Evolutionary conservation across 306 rosid species (phyloP), one percentile per base, ranked within the genome.

Genomic region (Quillaja saponaria): DNA sequence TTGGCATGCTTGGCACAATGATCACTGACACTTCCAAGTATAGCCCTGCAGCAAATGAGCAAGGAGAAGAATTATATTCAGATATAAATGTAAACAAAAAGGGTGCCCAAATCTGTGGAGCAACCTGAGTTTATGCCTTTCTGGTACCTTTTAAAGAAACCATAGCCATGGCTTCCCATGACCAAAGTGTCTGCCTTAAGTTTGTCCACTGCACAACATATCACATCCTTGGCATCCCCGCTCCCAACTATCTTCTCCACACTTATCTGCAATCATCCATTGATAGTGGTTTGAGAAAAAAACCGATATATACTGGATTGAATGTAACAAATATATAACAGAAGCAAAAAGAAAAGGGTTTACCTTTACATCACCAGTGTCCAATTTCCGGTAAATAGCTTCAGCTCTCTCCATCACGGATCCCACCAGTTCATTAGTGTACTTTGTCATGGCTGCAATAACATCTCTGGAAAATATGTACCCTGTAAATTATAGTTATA

Each of bases 1-100:
- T 74, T 74, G 7, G 78, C 97, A 38, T 87, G 67, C 69, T 85
- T 79, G 19, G 84, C 86, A 42, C 97, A 85, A 71, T 87, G 56
- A 52, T 85, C 91, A 56, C 97, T 91, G 7, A 91, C 97, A 46
- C 97, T 87, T 68, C 96, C 97, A 37, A 83, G 83, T 21, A 91
- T 71, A 44, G 89, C 80, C 84, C 96, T 87, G 82, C 67, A 64
- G 82, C 67, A 64, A 64, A 6, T 49, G 39, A 19, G 19, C 46
- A 59, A 28, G 1, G 48, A 58, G 0, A 6, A 49, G 47, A 8
- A 3, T 56, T 45, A 40, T 13, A 21, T 55, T 66, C 16, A 56
- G 18, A 47, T 8, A 13, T 34, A 7, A 45, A 37, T 6, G 6
- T 1, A 25, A 25, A 25, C 3, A 25, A 25, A 25, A 25, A 39